Evolutionary conservation across 257 asterid genomes (phyloP), one percentile per base, ranked within the genome.

Genomic region (Jacaranda copaia): DNA sequence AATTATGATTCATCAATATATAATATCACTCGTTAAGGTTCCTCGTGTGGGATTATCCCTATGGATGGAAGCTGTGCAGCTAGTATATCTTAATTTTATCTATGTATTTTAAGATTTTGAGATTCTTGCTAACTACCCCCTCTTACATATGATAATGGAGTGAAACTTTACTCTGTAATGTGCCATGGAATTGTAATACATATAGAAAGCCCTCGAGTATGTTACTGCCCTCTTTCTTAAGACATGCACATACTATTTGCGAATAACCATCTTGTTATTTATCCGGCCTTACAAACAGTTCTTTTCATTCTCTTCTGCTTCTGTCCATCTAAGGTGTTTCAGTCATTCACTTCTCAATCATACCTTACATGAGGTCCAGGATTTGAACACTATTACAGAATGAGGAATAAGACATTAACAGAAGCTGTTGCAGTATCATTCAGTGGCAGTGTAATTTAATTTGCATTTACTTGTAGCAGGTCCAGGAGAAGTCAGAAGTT

Each of bases 381-480:
- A 70, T 19, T 48, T 52, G 69, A 36, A 5, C 13, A 16, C 51
- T 18, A 6, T 59, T 32, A 11, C 36, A 8, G 45, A 58, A 43
- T 25, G 32, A 25, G 32, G 32, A 25, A 25, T 25, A 2, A 38
- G 66, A 52, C 60, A 39, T 25, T 67, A 16, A 15, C 25, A 68
- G 38, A 45, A 45, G 38, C 35, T 43, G 18, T 56, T 36, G 15
- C 19, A 56, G 19, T 20, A 0, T 8, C 14, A 43, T 72, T 56
- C 25, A 18, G 52, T 61, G 55, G 16, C 40, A 53, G 19, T 48
- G 36, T 35, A 35, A n/a, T 51, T 60, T 70, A n/a, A 19, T 61
- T 42, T 61, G 57, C 66, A 19, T 55, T 62, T 43, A 25, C 51
- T 45, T 39, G 35, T 78, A 70, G 75, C 56, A 77, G 64, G 55